These are phyloP conservation scores for Mitragyna speciosa DNA, from an alignment of 257 asterid genomes.

Conservation along the genomic window DNA sequence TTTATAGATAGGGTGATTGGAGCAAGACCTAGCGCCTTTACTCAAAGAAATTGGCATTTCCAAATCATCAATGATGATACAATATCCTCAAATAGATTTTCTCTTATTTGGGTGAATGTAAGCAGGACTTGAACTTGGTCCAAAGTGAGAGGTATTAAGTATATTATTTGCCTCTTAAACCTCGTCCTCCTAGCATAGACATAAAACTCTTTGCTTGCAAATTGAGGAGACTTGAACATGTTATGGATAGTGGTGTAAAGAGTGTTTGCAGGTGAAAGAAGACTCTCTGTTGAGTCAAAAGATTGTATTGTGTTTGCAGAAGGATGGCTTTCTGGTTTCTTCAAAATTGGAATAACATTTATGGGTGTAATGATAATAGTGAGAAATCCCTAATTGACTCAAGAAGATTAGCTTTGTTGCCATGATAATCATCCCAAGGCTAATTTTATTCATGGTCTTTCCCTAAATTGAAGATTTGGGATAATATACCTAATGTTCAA, in stretches of 20 bases:
- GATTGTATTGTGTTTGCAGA: too few species aligned
- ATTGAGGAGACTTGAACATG: neutral
- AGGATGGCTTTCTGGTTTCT: too few species aligned
- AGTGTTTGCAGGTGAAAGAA: too few species aligned
- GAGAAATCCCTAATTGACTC: too few species aligned
- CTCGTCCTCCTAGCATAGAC: neutral
- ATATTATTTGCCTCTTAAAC: too few species aligned
- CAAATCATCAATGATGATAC: neutral
- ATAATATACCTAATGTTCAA: conserved; percentile 8
- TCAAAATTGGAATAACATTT: too few species aligned
- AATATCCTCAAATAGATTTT: neutral
- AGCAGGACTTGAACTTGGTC: too few species aligned
- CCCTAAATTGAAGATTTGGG: conserved; percentile 1
- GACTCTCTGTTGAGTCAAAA: too few species aligned
- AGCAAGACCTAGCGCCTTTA: conserved; percentile 1
- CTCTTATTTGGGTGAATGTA: neutral
- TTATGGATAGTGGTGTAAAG: neutral
- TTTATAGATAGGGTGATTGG: neutral
- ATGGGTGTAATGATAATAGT: too few species aligned
- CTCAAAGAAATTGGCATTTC: conserved; percentile 12
- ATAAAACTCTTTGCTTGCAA: neutral
- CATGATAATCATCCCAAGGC: neutral
- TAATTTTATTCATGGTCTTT: conserved; percentile 3
- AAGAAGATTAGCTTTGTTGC: too few species aligned
- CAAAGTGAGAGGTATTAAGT: neutral